Percentiles rank a stretch among this genome's conserved stretches.
Conservation (phyloP, 257 asterid species). For the Hygrophila difformis region DNA sequence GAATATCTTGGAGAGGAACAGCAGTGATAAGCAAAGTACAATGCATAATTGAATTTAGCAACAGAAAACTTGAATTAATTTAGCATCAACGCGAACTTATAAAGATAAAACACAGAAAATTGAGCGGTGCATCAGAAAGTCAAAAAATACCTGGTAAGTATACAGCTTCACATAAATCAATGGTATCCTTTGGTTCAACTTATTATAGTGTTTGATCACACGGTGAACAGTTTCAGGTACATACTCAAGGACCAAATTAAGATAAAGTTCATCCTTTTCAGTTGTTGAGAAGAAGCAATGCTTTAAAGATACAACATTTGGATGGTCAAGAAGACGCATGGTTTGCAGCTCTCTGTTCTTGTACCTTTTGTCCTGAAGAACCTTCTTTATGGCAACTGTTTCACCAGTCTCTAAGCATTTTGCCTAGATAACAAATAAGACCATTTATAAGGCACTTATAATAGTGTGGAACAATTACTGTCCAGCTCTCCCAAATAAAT, state of each 20-base stretch:
- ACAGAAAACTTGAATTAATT: too few species aligned
- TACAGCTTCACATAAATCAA: conserved; percentile 71
- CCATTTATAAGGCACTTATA: neutral
- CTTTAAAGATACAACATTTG: conserved; percentile 65
- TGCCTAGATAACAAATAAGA: conserved; percentile 36
- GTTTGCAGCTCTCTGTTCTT: conserved; percentile 76
- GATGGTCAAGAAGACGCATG: conserved; percentile 80
- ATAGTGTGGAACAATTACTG: too few species aligned
- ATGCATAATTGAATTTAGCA: too few species aligned
- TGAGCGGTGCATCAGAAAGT: too few species aligned
- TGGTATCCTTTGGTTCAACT: conserved; percentile 71
- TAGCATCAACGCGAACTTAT: too few species aligned
- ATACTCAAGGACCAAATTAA: conserved; percentile 69
- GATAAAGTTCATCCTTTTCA: conserved; percentile 70
- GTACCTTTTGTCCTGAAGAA: conserved; percentile 74
- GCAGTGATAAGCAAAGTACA: too few species aligned
- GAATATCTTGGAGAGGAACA: too few species aligned
- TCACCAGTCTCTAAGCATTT: conserved; percentile 77
- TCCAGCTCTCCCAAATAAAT: neutral
- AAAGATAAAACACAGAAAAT: too few species aligned
- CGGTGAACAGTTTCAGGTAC: conserved; percentile 77
- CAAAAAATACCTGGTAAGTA: conserved; percentile 49
- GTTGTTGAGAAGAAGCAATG: conserved; percentile 83
- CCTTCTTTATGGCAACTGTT: conserved; percentile 71
- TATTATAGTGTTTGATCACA: conserved; percentile 63